A percentile compares a stretch with the other conserved stretches of the same genome.
These are phyloP conservation scores for Euphorbia corollata DNA, from an alignment of 441 rosid species.

Conservation along the genomic window DNA sequence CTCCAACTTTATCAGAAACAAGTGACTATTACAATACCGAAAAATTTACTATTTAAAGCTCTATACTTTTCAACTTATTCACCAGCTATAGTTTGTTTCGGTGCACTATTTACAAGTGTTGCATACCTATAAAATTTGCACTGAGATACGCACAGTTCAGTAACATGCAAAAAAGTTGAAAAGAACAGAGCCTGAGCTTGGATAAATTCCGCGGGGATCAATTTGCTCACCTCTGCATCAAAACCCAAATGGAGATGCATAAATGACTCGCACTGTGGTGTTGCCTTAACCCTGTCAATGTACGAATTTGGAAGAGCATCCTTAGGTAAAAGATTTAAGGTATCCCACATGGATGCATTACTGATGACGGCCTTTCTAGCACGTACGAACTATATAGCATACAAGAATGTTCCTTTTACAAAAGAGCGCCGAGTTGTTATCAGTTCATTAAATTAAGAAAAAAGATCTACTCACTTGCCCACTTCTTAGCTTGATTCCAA, in stretches of 20 bases:
- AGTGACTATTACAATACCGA: not conserved
- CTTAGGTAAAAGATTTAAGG: conserved; percentile 57
- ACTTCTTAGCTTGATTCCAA: conserved; percentile 67
- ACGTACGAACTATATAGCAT: conserved; percentile 50
- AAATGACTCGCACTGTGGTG: conserved; percentile 82
- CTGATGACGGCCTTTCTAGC: conserved; percentile 85
- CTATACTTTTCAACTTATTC: no score
- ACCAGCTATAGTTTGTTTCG: no score
- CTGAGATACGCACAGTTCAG: no score
- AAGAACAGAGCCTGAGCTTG: no score
- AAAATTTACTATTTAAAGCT: no score
- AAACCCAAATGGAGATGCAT: conserved; percentile 97
- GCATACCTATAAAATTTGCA: no score
- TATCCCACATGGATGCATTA: conserved; percentile 96
- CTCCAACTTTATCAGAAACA: not conserved
- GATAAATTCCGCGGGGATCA: no score
- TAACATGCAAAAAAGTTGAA: no score
- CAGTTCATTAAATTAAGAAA: not conserved
- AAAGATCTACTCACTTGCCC: conserved; percentile 62
- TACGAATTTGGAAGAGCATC: conserved; percentile 61
- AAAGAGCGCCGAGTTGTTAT: not conserved
- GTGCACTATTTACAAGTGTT: no score
- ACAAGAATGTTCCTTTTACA: conserved; percentile 8
- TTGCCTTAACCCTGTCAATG: conserved; percentile 38
- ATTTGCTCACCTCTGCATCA: conserved; percentile 53